Conservation (phyloP, 163 green algal genomes). For the Scenedesmus sp. region DNA sequence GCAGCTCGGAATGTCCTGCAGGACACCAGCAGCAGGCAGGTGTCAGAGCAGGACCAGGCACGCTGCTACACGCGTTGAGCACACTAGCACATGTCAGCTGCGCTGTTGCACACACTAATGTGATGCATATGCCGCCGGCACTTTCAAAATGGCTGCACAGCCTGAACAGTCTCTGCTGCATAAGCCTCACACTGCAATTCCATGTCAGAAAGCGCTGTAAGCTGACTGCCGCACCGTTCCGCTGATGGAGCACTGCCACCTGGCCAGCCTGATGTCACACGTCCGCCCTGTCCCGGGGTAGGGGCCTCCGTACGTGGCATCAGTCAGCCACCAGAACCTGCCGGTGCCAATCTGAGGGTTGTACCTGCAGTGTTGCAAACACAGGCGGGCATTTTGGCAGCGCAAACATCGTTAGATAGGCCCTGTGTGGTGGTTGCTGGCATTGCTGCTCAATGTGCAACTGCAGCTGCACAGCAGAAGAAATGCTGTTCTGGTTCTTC, state of each 20-base stretch:
- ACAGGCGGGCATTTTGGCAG: no score
- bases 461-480: no score
- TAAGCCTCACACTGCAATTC: background rate
- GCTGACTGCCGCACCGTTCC: background rate
- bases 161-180: background rate
- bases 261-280: background rate
- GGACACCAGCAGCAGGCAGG: background rate
- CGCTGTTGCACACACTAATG: background rate
- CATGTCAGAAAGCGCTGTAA: background rate
- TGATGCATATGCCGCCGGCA: no score
- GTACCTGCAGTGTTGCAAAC: background rate
- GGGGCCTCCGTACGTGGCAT: background rate
- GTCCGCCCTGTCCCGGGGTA: background rate
- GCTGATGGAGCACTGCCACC: background rate
- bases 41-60: background rate
- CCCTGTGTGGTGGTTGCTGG: background rate
- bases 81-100: background rate
- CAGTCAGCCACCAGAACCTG: background rate
- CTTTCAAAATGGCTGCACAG: background rate
- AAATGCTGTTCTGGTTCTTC: no score
- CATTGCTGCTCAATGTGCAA: background rate
- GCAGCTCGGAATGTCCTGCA: background rate
- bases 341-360: background rate
- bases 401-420: background rate
- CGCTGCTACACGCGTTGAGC: background rate